Evolutionary conservation across 495 filamentous ascomycete genomes (phyloP).

Genomic region (Penicillium cinerascens): DNA sequence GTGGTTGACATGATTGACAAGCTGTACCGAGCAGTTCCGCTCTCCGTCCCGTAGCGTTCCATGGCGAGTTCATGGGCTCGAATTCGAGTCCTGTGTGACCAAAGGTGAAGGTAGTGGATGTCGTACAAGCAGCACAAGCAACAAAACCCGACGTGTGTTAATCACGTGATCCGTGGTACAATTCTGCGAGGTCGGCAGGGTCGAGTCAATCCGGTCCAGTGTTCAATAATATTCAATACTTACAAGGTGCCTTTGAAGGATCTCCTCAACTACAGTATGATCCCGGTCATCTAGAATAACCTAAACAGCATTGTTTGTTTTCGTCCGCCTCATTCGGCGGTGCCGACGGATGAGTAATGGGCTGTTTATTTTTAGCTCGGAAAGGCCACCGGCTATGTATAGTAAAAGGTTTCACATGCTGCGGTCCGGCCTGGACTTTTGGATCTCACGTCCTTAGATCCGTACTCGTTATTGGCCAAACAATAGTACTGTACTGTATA

Average conservation of each 20-base stretch:
- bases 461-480: neutral
- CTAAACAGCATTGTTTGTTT: neutral
- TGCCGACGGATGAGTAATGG: neutral
- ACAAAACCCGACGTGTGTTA: neutral
- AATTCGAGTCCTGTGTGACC: conserved; percentile 3
- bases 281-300: neutral
- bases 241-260: too few species aligned
- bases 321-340: neutral
- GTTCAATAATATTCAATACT: neutral
- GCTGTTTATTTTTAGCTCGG: conserved; percentile 23
- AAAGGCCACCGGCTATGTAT: conserved; percentile 16
- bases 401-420: conserved; percentile 25
- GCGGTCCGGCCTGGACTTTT: neutral
- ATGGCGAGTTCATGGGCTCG: neutral
- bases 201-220: neutral
- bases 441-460: neutral
- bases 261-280: too few species aligned
- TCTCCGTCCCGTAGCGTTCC: neutral
- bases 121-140: neutral
- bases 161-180: neutral
- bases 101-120: neutral
- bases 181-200: neutral
- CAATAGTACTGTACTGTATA: neutral
- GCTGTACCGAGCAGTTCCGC: neutral
- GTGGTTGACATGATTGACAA: neutral